Evolutionary conservation across 345 rosid species (phyloP).

Genomic region (Acer saccharum): DNA sequence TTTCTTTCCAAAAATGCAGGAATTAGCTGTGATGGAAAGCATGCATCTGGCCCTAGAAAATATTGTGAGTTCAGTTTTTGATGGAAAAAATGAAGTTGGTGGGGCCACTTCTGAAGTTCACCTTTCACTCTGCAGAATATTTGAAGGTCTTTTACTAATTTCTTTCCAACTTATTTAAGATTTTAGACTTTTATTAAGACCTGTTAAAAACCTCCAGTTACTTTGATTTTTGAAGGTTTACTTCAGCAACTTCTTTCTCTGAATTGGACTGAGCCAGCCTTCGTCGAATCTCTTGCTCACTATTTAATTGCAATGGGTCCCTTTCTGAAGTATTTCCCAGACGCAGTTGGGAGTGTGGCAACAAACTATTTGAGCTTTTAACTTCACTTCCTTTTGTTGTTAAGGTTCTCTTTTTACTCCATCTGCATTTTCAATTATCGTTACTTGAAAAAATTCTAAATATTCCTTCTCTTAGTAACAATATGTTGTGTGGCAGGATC

Average conservation of each 20-base stretch:
- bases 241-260: conserved; percentile 82
- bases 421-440: not conserved
- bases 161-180: conserved; percentile 4
- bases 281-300: conserved; percentile 75
- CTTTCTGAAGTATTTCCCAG: conserved; percentile 77
- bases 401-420: conserved; percentile 50
- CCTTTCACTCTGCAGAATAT: conserved; percentile 55
- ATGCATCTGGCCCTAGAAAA: conserved; percentile 77
- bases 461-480: not conserved
- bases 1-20: conserved; percentile 49
- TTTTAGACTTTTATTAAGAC: conserved; percentile 8
- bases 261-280: conserved; percentile 85
- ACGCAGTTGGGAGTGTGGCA: conserved; percentile 80
- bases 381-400: conserved; percentile 75
- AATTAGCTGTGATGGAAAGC: conserved; percentile 79
- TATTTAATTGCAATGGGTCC: conserved; percentile 84
- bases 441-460: not conserved
- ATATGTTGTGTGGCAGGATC: conserved; percentile 64
- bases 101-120: conserved; percentile 69
- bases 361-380: conserved; percentile 88
- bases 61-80: conserved; percentile 68
- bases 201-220: conserved; percentile 26
- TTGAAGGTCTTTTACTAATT: conserved; percentile 56
- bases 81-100: conserved; percentile 67
- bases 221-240: conserved; percentile 56